Conservation (phyloP, 2,329 filamentous ascomycete species). For the Nigrospora oryzae region DNA sequence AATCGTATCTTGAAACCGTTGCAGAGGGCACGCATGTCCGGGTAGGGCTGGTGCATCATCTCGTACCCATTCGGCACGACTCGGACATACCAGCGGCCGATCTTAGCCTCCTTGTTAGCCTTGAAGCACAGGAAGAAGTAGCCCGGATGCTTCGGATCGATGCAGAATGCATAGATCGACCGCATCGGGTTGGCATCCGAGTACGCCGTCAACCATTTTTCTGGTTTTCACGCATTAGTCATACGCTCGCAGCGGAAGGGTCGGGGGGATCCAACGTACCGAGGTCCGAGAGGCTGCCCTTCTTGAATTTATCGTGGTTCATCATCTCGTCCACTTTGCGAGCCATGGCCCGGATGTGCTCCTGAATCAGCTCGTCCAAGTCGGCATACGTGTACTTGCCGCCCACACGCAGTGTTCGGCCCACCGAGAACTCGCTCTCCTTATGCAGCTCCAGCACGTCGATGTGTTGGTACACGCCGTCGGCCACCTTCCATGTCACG, state of each 20-base stretch:
- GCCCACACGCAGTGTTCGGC: conserved; percentile 74
- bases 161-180: conserved; percentile 91
- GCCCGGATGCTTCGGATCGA: conserved; percentile 83
- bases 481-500: conserved; percentile 95
- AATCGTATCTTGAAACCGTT: conserved; percentile 93
- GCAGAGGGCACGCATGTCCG: conserved; percentile 89
- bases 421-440: conserved; percentile 92
- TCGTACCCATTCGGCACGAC: conserved; percentile 92
- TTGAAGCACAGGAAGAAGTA: conserved; percentile 98
- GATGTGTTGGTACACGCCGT: conserved; percentile 94
- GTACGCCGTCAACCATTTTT: conserved; percentile 93
- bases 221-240: conserved; percentile 35
- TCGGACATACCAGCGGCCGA: conserved; percentile 77
- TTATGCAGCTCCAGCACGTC: conserved; percentile 96
- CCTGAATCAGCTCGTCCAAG: conserved; percentile 93
- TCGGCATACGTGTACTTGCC: conserved; percentile 90
- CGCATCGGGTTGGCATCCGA: conserved; percentile 92
- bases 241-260: background rate
- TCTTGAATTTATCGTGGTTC: conserved; percentile 88
- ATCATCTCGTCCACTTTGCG: conserved; percentile 96
- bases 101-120: conserved; percentile 64
- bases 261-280: conserved; percentile 51
- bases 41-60: conserved; percentile 79
- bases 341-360: conserved; percentile 95
- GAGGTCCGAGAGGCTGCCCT: conserved; percentile 68